These are phyloP conservation scores for Myriosclerotinia curreyana DNA, from an alignment of 2,329 filamentous ascomycete genomes.

Conservation along the genomic window DNA sequence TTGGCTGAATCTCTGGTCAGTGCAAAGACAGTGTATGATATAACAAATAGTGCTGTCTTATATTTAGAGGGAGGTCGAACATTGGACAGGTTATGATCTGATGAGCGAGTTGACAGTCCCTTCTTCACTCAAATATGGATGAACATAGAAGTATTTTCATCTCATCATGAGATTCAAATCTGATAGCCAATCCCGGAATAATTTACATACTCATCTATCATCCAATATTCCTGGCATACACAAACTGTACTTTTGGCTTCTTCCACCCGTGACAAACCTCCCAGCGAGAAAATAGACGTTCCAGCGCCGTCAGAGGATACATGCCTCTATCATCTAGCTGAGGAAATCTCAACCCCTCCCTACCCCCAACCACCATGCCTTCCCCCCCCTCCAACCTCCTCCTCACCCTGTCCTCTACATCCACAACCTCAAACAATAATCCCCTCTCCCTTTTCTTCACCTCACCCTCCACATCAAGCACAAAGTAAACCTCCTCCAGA, in stretches of 20 bases:
- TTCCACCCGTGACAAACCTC: not conserved
- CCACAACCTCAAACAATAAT: slow-evolving; percentile 2
- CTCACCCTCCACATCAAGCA: slow-evolving; percentile 10
- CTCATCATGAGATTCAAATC: not conserved
- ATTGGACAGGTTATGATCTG: no score
- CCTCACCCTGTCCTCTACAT: not conserved
- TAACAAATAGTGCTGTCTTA: no score
- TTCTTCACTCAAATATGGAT: no score
- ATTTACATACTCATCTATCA: not conserved
- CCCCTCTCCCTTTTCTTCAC: not conserved
- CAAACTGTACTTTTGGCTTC: slow-evolving; percentile 6
- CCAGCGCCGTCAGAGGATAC: slow-evolving; percentile 1
- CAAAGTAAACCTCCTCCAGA: slow-evolving; percentile 18
- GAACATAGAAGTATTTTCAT: no score
- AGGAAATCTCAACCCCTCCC: slow-evolving; percentile 5
- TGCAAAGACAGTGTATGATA: no score
- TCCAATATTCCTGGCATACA: slow-evolving; percentile 15
- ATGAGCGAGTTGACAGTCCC: no score
- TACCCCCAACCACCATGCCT: not conserved
- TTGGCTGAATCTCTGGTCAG: no score
- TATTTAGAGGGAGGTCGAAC: no score
- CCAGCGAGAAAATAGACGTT: not conserved
- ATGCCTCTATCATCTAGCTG: slow-evolving; percentile 18
- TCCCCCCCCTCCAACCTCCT: slow-evolving; percentile 9
- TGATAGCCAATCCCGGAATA: not conserved